These are phyloP conservation scores for Helianthus annuus DNA, from an alignment of 129 eudicot species.

Conservation along the genomic window HanXRQr2.0-SUNRISE NC_035441.2:21435795-21436294, in stretches of 20 bases:
- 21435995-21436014: constrained; percentile 18
- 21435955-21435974: constrained; percentile 1
- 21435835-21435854: too few relatives aligned
- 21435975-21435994: constrained; percentile 5
- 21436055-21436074: constrained; percentile 14
- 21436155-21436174: background rate
- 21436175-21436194: constrained; percentile 14
- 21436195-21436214: constrained; percentile 16
- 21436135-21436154: constrained; percentile 18
- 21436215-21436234: constrained; percentile 5
- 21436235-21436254: constrained; percentile 19
- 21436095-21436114: background rate
- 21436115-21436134: too few relatives aligned
- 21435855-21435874: too few relatives aligned
- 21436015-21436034: constrained; percentile 11
- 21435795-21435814: background rate
- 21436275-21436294: background rate
- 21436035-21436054: background rate
- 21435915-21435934: too few relatives aligned
- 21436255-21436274: background rate
- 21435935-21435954: constrained; percentile 10
- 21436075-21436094: constrained; percentile 8
- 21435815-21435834: too few relatives aligned
- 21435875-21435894: too few relatives aligned
- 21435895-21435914: too few relatives aligned